Base-by-base conservation (phyloP, 371 early-diverging fungal species). In the Syncephalastrum contaminatum region DNA sequence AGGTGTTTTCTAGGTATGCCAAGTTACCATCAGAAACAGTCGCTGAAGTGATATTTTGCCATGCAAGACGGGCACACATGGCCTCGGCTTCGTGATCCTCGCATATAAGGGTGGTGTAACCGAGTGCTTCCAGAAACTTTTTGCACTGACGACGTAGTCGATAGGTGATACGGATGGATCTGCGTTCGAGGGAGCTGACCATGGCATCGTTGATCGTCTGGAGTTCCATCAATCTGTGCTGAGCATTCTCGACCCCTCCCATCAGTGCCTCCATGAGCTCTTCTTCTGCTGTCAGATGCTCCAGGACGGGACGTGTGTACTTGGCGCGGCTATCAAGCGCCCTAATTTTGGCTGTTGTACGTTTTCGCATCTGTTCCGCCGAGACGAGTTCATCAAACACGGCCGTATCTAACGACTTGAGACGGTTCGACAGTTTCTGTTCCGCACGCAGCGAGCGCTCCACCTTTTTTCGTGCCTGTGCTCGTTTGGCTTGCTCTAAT, bases 21-120 rank as follows among this genome's bases (percentile, higher is more conserved):
- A 58, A n/a, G 2, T 48, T 76, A 77, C 88, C 90, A 73, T 90
- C 90, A 36, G 87, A 84, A 14, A 87, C 81, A 4, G 82, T 81
- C 0, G 84, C 89, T 43, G 77, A 77, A 7, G 78, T 63, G 16
- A 70, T 60, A 5, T 80, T 78, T 1, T 57, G 46, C n/a, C 72
- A 63, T 7, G 74, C 70, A 7, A 89, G 54, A 14, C 67, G 58
- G 8, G 88, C 85, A 51, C 88, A 91, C 59, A 91, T 77, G 3
- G 86, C 80, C 53, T 91, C 89, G 3, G 85, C 86, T 63, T 90
- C 88, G 50, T 78, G 80, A 22, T 65, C 49, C 12, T 75, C 54
- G 4, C 73, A 77, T 1, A 63, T 70, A 7, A 85, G 57, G 21
- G 81, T 75, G 2, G 77, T 69, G 52, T 70, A 79, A 0, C 89